phyloP scores from a whole-genome alignment of 2,329 filamentous ascomycete genomes.

The Sporothrix brunneoviolacea region DNA sequence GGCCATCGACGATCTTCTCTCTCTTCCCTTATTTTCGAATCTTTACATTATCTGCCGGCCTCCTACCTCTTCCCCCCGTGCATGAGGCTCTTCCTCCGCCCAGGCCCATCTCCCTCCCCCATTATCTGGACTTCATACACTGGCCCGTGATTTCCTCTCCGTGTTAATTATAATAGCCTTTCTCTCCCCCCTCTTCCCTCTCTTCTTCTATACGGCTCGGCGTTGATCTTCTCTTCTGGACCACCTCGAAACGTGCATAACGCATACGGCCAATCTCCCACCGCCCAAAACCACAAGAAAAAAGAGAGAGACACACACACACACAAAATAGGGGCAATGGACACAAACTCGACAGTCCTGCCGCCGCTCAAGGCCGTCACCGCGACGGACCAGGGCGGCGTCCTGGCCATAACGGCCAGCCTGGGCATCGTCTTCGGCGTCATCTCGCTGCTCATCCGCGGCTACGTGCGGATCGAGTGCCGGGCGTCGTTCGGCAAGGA shows the following conservation, averaged over 20 bases:
- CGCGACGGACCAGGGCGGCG: conserved; percentile 31
- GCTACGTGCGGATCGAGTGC: conserved; percentile 31
- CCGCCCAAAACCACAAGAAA: background rate
- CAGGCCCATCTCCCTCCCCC: background rate
- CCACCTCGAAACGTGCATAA: too few species aligned
- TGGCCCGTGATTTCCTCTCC: background rate
- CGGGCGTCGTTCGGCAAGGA: conserved; percentile 28
- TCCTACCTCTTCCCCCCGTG: background rate
- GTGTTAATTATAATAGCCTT: background rate
- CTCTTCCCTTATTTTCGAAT: background rate
- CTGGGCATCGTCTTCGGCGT: conserved; percentile 32
- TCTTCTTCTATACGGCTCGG: background rate
- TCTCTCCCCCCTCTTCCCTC: background rate
- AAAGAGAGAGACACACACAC: background rate
- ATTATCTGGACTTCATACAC: background rate
- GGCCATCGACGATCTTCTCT: too few species aligned
- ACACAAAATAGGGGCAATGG: background rate
- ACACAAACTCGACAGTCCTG: conserved; percentile 14
- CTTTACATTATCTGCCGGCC: background rate
- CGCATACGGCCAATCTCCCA: too few species aligned
- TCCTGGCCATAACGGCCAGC: conserved; percentile 33
- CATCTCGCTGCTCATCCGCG: conserved; percentile 31
- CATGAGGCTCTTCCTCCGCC: background rate
- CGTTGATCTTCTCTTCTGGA: background rate
- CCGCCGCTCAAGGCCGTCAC: conserved; percentile 31